phyloP scores from a whole-genome alignment of 306 rosid species.

The Begonia peltatifolia region DNA sequence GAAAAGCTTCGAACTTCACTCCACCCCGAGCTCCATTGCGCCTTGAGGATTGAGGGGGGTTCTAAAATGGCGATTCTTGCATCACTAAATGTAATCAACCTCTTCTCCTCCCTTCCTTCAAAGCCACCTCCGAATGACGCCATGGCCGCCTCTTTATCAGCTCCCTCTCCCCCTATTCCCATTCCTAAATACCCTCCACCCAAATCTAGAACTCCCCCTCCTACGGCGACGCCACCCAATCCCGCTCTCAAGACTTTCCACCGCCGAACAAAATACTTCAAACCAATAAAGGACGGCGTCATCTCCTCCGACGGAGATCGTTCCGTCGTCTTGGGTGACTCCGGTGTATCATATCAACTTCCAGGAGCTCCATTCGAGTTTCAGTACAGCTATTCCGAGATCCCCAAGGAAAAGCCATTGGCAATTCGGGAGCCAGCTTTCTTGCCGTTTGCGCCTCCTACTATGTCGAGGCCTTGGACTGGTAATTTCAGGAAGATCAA shows the following conservation, averaged over 20 bases:
- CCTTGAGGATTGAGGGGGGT: background rate
- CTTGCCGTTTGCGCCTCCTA: conserved; percentile 71
- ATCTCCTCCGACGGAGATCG: conserved; percentile 52
- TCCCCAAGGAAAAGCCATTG: conserved; percentile 72
- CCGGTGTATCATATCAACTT: conserved; percentile 73
- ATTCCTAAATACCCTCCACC: conserved; percentile 38
- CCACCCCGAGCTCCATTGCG: background rate
- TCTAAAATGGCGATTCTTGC: conserved; percentile 43
- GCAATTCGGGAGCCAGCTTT: conserved; percentile 91
- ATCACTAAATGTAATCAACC: conserved; percentile 39
- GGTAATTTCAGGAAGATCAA: no score
- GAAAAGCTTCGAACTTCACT: background rate
- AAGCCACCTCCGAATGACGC: conserved; percentile 25
- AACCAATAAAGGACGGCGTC: conserved; percentile 42
- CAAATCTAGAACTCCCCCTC: conserved; percentile 17
- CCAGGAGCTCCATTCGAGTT: conserved; percentile 95
- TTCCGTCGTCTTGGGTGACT: conserved; percentile 61
- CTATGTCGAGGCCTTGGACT: conserved; percentile 95
- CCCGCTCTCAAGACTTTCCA: conserved; percentile 56
- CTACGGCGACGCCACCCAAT: conserved; percentile 15
- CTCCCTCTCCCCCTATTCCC: conserved; percentile 27
- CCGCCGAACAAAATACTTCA: conserved; percentile 59
- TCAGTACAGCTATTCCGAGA: conserved; percentile 86
- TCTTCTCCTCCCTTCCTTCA: conserved; percentile 77
- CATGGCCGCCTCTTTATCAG: conserved; percentile 11